Evolutionary conservation across 2,329 filamentous ascomycete species (phyloP).

Genomic region (Fusarium zealandicum): DNA sequence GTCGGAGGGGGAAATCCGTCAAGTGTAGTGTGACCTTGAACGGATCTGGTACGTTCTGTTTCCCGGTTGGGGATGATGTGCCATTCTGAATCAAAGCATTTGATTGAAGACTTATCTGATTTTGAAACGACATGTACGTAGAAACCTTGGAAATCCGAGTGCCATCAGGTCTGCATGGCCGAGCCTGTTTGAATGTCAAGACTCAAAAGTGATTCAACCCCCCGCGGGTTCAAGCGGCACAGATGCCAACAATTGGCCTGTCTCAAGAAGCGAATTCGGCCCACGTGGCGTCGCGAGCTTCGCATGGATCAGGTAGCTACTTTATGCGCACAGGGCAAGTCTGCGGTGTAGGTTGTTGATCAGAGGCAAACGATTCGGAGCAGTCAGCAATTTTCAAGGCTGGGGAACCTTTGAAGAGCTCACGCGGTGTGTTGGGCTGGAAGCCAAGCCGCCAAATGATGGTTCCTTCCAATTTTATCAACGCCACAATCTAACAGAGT

Average conservation of each 20-base stretch:
- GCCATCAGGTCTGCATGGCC: too few relatives aligned
- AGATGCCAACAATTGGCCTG: too few relatives aligned
- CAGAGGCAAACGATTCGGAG: neutral
- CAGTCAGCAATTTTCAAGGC: neutral
- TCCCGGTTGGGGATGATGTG: constrained; percentile 9
- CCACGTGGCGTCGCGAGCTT: too few relatives aligned
- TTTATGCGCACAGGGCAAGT: too few relatives aligned
- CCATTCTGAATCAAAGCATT: neutral
- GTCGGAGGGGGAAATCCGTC: constrained; percentile 6
- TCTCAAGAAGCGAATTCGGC: too few relatives aligned
- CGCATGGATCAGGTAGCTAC: too few relatives aligned
- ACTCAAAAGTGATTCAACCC: too few relatives aligned
- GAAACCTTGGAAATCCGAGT: neutral
- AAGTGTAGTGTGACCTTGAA: constrained; percentile 20
- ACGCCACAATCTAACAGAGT: constrained; percentile 2
- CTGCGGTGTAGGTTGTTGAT: neutral
- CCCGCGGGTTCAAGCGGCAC: too few relatives aligned
- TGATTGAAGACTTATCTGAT: neutral
- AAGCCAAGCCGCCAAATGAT: constrained; percentile 3
- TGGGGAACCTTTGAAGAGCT: constrained; percentile 6
- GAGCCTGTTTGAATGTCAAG: too few relatives aligned
- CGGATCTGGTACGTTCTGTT: constrained; percentile 13
- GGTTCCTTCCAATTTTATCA: constrained; percentile 1
- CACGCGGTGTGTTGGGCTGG: neutral
- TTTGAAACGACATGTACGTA: neutral